Evolutionary conservation across 495 filamentous ascomycete genomes (phyloP).

Genomic region (Lasiosphaeriaceae sp.): DNA sequence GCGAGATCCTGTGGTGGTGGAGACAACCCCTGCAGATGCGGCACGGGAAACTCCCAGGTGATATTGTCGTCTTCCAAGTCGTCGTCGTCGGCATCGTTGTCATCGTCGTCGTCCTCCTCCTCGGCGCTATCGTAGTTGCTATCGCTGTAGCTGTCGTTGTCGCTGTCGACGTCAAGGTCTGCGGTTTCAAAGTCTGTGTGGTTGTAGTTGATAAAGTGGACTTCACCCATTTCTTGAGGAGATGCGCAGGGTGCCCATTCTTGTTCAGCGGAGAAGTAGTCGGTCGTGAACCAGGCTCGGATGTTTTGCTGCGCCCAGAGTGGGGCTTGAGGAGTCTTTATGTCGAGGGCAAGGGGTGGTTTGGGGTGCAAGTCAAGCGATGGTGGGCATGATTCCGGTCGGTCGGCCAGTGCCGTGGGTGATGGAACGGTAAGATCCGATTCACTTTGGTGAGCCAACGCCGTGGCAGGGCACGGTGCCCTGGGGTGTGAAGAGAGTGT

Average conservation of each 20-base stretch:
- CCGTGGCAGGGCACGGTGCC: too few species aligned
- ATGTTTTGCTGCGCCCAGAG: neutral
- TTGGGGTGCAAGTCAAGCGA: neutral
- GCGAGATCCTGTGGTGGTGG: neutral
- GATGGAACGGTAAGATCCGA: too few species aligned
- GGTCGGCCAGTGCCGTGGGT: too few species aligned
- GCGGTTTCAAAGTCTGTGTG: too few species aligned
- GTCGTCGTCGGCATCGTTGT: neutral
- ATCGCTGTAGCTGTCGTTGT: neutral
- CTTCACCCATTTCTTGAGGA: neutral
- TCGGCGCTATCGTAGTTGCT: neutral
- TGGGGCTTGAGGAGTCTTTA: neutral
- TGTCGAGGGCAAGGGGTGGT: neutral
- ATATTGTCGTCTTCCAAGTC: conserved; percentile 5
- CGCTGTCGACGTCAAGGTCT: neutral
- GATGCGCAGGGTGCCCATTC: neutral
- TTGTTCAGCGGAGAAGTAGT: neutral
- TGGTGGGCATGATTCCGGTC: neutral
- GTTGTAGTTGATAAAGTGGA: neutral
- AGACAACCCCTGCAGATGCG: neutral
- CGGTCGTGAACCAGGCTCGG: neutral
- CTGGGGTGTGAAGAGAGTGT: too few species aligned
- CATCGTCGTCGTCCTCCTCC: neutral
- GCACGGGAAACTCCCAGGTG: conserved; percentile 7
- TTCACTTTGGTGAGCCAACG: too few species aligned